Base-by-base conservation (phyloP, 331 rosid genomes). In the Malus hybrid region DNA sequence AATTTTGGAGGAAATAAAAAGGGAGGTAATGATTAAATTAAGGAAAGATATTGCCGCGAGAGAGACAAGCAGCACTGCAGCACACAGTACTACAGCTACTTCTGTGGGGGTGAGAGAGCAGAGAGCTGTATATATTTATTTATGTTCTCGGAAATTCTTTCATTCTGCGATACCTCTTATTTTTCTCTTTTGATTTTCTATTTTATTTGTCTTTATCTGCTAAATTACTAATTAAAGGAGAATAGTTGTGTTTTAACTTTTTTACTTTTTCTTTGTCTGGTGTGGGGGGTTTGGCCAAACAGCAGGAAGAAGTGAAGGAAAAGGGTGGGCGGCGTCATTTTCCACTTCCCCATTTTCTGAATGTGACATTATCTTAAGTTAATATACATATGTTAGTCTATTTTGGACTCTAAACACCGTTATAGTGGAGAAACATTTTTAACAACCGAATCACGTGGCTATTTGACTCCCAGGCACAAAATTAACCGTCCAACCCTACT, bases 21-120 rank as follows among this genome's bases (percentile, higher is more conserved):
- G 50, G 66, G 56, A 13, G 5, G 68, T 42, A 60, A 66, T 34
- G 61, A 77, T 30, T 65, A 80, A 84, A 80, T 28, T 69, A 76
- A 48, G 63, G 73, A 60, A 52, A 79, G 64, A 80, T 79, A 77
- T 74, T 80, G 90, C 85, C 79, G 89, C 68, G 82, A 78, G 85
- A 74, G 73, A 24, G 29, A 60, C 22, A 30, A 52, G 39, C 71
- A 44, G 50, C 46, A 39, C 46, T 39, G 46, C 50, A 44, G 50
- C 50, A 3, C 50, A 44, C 50, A 11, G 50, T 44, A 44, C 50
- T 44, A 11, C 50, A 1, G 15, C 4, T 39, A 39, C 46, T 39
- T 39, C 48, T 3, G 14, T 42, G 14, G 48, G 48, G 3, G 48
- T 0, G 30, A 29, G 30, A 24, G 48, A 42, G 5, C 48, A 42